These are phyloP conservation scores for Leccinum aurantiacum DNA, from an alignment of 768 basidiomycete species.

Conservation along the genomic window DNA sequence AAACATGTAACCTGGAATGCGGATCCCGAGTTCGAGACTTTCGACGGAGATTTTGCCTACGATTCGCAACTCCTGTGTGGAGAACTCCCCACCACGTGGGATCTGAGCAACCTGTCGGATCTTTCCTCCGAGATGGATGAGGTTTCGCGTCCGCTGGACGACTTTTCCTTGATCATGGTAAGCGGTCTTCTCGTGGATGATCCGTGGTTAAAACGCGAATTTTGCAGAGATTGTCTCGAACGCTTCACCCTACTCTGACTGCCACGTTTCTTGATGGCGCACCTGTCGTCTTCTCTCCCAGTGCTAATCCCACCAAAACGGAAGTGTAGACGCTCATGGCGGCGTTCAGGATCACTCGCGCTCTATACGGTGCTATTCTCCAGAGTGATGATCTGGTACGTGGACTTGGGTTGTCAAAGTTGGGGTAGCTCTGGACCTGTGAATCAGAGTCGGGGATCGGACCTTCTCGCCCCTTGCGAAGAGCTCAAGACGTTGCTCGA, in stretches of 20 bases:
- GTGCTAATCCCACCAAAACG: conserved; percentile 53
- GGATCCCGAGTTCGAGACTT: conserved; percentile 25
- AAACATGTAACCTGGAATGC: conserved; percentile 27
- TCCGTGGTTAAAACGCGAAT: conserved; percentile 15
- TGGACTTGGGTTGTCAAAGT: conserved; percentile 1
- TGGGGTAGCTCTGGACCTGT: conserved; percentile 6
- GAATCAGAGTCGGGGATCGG: conserved; percentile 28
- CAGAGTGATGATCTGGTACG: conserved; percentile 42
- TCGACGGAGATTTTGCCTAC: conserved; percentile 33
- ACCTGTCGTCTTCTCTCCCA: conserved; percentile 76
- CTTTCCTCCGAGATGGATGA: conserved; percentile 17
- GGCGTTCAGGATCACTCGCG: conserved; percentile 55
- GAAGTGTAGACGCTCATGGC: conserved; percentile 61
- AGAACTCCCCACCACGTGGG: conserved; percentile 29
- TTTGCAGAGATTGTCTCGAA: conserved; percentile 62
- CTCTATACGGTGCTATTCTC: conserved; percentile 58
- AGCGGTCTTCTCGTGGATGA: conserved; percentile 19
- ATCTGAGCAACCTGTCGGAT: conserved; percentile 35
- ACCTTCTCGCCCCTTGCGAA: conserved; percentile 34
- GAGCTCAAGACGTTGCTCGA: conserved; percentile 61
- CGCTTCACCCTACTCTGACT: conserved; percentile 75
- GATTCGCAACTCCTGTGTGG: conserved; percentile 19
- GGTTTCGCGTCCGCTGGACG: conserved; percentile 13
- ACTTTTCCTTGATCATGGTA: conserved; percentile 29
- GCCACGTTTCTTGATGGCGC: conserved; percentile 88